Evolutionary conservation across 129 eudicot genomes (phyloP).

Genomic region (Calendula officinalis): DNA sequence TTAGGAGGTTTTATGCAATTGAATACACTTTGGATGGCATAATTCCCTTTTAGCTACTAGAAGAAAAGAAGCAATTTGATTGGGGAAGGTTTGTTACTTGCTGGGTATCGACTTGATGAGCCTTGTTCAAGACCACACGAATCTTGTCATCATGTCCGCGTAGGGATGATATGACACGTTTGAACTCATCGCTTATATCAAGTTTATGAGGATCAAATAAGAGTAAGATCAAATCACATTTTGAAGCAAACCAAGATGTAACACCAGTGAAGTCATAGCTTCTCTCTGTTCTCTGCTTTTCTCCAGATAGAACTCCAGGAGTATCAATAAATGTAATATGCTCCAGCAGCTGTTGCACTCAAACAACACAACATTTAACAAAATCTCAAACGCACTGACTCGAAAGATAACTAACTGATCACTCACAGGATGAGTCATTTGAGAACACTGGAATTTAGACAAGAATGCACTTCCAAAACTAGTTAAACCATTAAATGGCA

Average conservation of each 20-base stretch:
- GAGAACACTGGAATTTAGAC: slow-evolving; percentile 95
- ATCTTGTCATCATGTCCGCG: slow-evolving; percentile 96
- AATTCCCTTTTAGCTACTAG: not conserved
- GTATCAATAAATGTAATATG: slow-evolving; percentile 90
- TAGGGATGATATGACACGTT: slow-evolving; percentile 81
- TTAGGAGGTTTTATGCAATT: not conserved
- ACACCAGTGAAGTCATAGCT: slow-evolving; percentile 97
- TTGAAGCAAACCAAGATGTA: slow-evolving; percentile 91
- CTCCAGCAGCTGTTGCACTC: slow-evolving; percentile 57
- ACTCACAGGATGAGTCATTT: slow-evolving; percentile 95
- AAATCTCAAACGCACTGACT: not conserved
- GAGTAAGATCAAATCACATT: slow-evolving; percentile 81
- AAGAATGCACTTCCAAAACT: slow-evolving; percentile 83
- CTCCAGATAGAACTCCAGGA: slow-evolving; percentile 95
- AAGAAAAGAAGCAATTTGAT: too few species aligned
- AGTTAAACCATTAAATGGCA: slow-evolving; percentile 91
- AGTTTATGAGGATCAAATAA: slow-evolving; percentile 96
- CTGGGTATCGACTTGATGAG: slow-evolving; percentile 96
- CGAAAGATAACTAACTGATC: slow-evolving; percentile 45
- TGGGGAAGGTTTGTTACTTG: slow-evolving; percentile 49
- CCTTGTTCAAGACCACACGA: slow-evolving; percentile 93
- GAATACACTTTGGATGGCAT: not conserved
- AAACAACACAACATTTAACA: not conserved
- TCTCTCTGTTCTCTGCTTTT: slow-evolving; percentile 88
- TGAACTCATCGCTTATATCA: slow-evolving; percentile 92